A percentile compares a stretch with the other conserved stretches of the same genome.
Conservation (phyloP, 228 moss, liverwort and hornwort genomes). For the Sphagnum magellanicum region DNA sequence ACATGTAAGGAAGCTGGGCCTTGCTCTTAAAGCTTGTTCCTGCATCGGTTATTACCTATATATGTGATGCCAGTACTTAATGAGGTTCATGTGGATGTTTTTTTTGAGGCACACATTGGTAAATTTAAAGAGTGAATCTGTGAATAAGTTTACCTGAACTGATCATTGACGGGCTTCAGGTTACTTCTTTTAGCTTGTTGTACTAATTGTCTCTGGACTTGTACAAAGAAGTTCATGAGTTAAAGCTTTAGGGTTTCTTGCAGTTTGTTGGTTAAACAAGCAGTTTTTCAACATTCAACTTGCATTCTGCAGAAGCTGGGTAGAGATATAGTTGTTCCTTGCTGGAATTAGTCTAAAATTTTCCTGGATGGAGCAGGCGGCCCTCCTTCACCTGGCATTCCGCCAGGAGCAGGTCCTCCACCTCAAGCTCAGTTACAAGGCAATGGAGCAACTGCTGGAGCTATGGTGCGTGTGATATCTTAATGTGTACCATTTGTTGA, state of each 20-base stretch:
- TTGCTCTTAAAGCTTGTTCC: not conserved
- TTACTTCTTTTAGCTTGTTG: not conserved
- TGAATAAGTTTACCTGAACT: too few relatives aligned
- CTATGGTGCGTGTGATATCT: constrained; percentile 45
- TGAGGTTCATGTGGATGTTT: too few relatives aligned
- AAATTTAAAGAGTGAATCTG: too few relatives aligned
- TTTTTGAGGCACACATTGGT: too few relatives aligned
- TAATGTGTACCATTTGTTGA: not conserved
- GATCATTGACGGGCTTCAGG: too few relatives aligned
- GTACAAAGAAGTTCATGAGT: not conserved
- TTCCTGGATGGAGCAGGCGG: constrained; percentile 37
- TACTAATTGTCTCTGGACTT: not conserved
- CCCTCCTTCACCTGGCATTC: constrained; percentile 72
- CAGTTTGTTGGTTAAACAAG: not conserved
- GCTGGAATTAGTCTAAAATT: not conserved
- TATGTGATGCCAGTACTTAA: too few relatives aligned
- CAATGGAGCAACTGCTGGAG: constrained; percentile 61
- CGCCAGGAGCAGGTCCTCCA: constrained; percentile 70
- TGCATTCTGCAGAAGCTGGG: too few relatives aligned
- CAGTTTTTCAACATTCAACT: not conserved
- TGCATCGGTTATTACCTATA: too few relatives aligned
- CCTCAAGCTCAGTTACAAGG: constrained; percentile 65
- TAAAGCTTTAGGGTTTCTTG: not conserved
- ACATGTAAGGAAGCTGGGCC: not conserved
- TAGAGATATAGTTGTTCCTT: too few relatives aligned